Evolutionary conservation across 2,329 filamentous ascomycete genomes (phyloP), one percentile per base, ranked within the genome.

Genomic region (Rachicladosporium sp.): DNA sequence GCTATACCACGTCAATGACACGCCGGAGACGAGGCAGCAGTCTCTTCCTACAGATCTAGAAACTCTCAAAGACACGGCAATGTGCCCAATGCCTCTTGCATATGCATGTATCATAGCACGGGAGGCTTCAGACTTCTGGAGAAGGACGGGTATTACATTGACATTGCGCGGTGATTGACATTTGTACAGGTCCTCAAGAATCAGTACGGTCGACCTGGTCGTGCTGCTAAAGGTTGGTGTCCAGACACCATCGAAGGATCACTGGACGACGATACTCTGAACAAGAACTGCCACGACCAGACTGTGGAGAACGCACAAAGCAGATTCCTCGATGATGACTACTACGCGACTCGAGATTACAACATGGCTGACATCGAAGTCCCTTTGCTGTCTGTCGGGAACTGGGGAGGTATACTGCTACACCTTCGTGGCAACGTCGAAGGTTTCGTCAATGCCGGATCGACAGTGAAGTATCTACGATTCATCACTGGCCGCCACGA

Each of bases 401-500:
- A 83, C 54, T 82, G 78, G 78, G 79, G 78, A 7, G 78, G 78
- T 1, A 83, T 83, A 35, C 57, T 78, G 3, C 66, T 84, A 1
- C 80, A 84, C 48, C 65, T 83, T 4, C 67, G 79, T 5, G 80
- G 80, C 2, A 84, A 84, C 46, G 67, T 84, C 6, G 68, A 80
- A 49, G 80, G 79, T 0, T 84, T 71, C 41, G 61, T 62, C 1
- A 67, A 76, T 35, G 78, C 79, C 0, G 76, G 77, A 1, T 82
- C 78, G 0, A 65, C 75, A 42, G 63, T 76, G 44, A 84, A 84
- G 55, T 85, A 79, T 47, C 65, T 84, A 0, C 71, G 79, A 4
- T 75, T 82, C 54, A 79, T 83, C 51, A 77, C 73, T 0, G 80
- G 80, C 2, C 68, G 80, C 0, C 80, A 85, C 45, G 80, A 84